Conservation (phyloP, 1,284 basidiomycete genomes). For the Ustilago tritici region DNA sequence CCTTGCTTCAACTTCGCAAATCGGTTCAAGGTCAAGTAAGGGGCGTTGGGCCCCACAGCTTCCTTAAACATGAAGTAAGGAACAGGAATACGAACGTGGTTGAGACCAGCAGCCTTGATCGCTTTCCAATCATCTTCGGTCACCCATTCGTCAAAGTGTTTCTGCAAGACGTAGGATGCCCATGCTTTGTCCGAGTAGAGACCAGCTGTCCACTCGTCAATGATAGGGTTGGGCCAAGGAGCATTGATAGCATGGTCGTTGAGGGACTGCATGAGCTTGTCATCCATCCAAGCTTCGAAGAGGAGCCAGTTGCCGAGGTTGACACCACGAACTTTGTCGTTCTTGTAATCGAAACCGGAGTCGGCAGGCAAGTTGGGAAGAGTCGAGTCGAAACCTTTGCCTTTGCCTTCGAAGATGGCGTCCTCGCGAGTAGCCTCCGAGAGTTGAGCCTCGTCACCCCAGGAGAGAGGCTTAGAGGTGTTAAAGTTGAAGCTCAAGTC, state of each 20-base stretch:
- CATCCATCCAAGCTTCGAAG: conserved; percentile 65
- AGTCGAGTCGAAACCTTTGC: background rate
- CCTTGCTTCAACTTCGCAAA: conserved; percentile 74
- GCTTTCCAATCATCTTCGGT: conserved; percentile 80
- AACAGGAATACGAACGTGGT: conserved; percentile 88
- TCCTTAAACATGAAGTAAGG: conserved; percentile 85
- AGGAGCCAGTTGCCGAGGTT: conserved; percentile 68
- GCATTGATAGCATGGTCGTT: conserved; percentile 64
- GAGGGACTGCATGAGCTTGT: conserved; percentile 72
- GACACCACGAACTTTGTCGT: conserved; percentile 63
- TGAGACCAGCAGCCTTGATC: conserved; percentile 71
- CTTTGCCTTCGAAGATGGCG: conserved; percentile 17
- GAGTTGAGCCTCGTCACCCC: conserved; percentile 48
- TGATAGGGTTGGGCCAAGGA: conserved; percentile 54
- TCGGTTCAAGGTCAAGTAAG: conserved; percentile 86
- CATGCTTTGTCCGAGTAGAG: conserved; percentile 72
- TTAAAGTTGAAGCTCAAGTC: conserved; percentile 51
- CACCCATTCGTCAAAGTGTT: conserved; percentile 86
- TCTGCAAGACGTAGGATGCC: conserved; percentile 53
- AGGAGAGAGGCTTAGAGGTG: conserved; percentile 40
- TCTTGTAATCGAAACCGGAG: conserved; percentile 57
- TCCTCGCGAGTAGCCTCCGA: conserved; percentile 31
- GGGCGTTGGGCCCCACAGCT: conserved; percentile 83
- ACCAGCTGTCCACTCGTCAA: conserved; percentile 90
- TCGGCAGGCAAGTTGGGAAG: conserved; percentile 46